Conservation (phyloP, 345 rosid genomes). For the Angophora floribunda region DNA sequence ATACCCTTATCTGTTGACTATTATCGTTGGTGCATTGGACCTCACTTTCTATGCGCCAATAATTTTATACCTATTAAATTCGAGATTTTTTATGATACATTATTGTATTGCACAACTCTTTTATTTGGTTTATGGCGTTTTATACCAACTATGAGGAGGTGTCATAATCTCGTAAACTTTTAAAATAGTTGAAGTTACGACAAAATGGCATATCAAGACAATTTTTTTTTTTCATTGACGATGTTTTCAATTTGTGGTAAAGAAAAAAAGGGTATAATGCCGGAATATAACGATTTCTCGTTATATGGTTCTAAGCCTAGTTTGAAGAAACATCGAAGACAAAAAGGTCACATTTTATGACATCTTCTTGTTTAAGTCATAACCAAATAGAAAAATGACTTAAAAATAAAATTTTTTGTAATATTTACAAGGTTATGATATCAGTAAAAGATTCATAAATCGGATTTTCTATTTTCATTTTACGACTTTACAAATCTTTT, state of each 20-base stretch:
- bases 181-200: neutral
- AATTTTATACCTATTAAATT: neutral
- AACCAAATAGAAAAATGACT: neutral
- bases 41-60: neutral
- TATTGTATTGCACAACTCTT: neutral
- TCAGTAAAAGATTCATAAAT: too few relatives aligned
- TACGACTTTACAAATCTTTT: neutral
- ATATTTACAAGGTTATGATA: too few relatives aligned
- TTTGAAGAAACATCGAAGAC: neutral
- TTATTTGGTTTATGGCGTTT: neutral
- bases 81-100: neutral
- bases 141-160: neutral
- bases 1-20: neutral
- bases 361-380: neutral
- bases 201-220: neutral
- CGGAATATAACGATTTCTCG: too few relatives aligned
- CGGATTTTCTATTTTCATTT: neutral
- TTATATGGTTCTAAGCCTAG: accelerated
- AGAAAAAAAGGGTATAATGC: neutral
- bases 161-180: neutral
- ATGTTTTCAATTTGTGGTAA: neutral
- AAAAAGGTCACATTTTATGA: neutral
- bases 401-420: too few relatives aligned
- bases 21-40: neutral
- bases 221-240: neutral